Evolutionary conservation across 78 protist species (phyloP), one percentile per base, ranked within the genome.

Genomic region (Dictyostelium purpureum): DNA sequence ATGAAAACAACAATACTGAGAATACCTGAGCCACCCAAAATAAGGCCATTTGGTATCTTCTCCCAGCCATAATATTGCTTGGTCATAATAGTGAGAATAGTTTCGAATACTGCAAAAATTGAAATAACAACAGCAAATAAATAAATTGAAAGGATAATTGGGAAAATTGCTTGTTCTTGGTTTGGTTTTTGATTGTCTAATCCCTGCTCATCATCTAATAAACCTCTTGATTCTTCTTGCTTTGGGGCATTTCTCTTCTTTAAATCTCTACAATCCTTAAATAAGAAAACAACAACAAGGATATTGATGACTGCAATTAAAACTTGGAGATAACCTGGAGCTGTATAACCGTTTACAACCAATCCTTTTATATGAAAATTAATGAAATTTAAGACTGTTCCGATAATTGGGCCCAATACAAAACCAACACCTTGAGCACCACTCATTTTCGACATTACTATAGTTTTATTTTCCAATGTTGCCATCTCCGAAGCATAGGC

Each of bases 351-450:
- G 40, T 78, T 45, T 1, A 89, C 1, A 10, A 26, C 51, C n/a
- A 74, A 28, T 7, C 21, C 33, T 4, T 69, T 69, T 24, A 73
- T 12, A 0, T 28, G 37, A 24, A 71, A 66, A 18, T 88, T 49
- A 26, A 63, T 12, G 11, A 63, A 57, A 9, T 51, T 14, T 24
- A 77, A 33, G 21, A 52, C 76, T 7, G 49, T 11, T 18, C 94
- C 94, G 4, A 77, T 14, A 19, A 33, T 69, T 3, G 83, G 87
- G 18, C 94, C 94, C 26, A 88, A 51, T 11, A 88, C 74, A 24
- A 88, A 88, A 0, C 94, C 94, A 14, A 37, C 61, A 37, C 78
- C 87, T 61, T 88, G 94, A 12, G 78, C 73, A 1, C 77, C 87
- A 37, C 73, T n/a, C 52, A 88, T 24, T 40, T 57, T 75, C 0